Evolutionary conservation across 805 yeast species (phyloP).

Genomic region (Yarrowia alimentaria): DNA sequence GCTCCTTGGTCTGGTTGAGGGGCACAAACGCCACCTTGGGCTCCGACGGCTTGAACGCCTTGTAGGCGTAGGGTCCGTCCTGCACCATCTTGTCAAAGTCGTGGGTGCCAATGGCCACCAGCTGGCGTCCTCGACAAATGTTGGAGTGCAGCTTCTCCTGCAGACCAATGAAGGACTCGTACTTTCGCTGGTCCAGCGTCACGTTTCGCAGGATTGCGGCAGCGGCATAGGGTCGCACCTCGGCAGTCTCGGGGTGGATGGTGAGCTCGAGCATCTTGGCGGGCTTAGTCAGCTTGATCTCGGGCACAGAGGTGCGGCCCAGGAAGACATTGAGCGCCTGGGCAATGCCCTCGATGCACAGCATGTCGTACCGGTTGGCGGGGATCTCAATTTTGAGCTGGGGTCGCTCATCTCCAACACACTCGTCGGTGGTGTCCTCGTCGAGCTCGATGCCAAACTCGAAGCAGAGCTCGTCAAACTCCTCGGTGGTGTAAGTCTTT

Average conservation of each 20-base stretch:
- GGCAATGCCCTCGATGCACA: constrained; percentile 97
- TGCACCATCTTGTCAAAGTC: constrained; percentile 68
- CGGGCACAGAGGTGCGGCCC: constrained; percentile 64
- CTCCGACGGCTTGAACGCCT: constrained; percentile 76
- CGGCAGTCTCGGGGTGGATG: constrained; percentile 69
- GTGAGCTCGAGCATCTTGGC: constrained; percentile 63
- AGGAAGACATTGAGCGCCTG: constrained; percentile 89
- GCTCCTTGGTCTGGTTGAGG: constrained; percentile 44
- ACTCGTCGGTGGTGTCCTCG: constrained; percentile 86
- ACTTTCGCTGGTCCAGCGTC: constrained; percentile 75
- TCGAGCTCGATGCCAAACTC: constrained; percentile 97
- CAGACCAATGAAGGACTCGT: constrained; percentile 90
- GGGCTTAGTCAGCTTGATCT: constrained; percentile 59
- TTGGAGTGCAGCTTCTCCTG: constrained; percentile 96
- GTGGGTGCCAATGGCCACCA: constrained; percentile 98
- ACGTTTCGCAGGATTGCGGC: constrained; percentile 89
- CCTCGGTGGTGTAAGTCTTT: constrained; percentile 62
- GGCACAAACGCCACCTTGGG: constrained; percentile 51
- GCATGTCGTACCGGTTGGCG: constrained; percentile 96
- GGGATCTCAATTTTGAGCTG: constrained; percentile 95
- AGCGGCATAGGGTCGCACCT: constrained; percentile 88
- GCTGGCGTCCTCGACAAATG: constrained; percentile 93
- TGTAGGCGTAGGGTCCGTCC: constrained; percentile 80
- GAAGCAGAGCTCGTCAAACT: constrained; percentile 95
- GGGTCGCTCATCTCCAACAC: constrained; percentile 95